Evolutionary conservation across 441 rosid species (phyloP).

Genomic region (Geranium incanum): DNA sequence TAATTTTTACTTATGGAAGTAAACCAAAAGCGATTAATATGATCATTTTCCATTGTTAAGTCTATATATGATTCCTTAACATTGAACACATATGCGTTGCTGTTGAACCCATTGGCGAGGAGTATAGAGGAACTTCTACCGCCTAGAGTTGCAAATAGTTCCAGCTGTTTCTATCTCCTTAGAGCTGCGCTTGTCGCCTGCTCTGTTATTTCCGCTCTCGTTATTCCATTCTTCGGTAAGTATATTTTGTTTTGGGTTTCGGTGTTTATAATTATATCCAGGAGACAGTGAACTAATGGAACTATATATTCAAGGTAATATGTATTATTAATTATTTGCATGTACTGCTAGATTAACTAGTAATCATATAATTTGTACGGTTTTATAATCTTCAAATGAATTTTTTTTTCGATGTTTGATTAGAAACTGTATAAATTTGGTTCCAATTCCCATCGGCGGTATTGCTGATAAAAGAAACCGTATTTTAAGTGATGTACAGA

Average conservation of each 20-base stretch:
- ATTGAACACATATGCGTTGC: slow-evolving; percentile 45
- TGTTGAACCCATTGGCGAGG: slow-evolving; percentile 79
- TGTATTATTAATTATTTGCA: too few species aligned
- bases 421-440: too few species aligned
- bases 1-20: background rate
- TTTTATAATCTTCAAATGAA: too few species aligned
- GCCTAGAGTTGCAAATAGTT: slow-evolving; percentile 32
- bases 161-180: slow-evolving; percentile 53
- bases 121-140: slow-evolving; percentile 87
- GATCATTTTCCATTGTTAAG: background rate
- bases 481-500: too few species aligned
- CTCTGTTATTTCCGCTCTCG: slow-evolving; percentile 64
- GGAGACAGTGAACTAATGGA: too few species aligned
- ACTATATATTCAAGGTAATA: too few species aligned
- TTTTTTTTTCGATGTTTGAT: too few species aligned
- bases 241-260: background rate
- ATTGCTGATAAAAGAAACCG: too few species aligned
- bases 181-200: slow-evolving; percentile 65
- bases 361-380: too few species aligned
- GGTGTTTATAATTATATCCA: too few species aligned
- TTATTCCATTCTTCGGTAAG: slow-evolving; percentile 79
- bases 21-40: background rate
- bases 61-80: slow-evolving; percentile 29
- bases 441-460: too few species aligned
- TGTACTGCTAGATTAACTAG: too few species aligned